Evolutionary conservation across 2,329 filamentous ascomycete species (phyloP), one percentile per base, ranked within the genome.

Genomic region (Sclerotinia subarctica): DNA sequence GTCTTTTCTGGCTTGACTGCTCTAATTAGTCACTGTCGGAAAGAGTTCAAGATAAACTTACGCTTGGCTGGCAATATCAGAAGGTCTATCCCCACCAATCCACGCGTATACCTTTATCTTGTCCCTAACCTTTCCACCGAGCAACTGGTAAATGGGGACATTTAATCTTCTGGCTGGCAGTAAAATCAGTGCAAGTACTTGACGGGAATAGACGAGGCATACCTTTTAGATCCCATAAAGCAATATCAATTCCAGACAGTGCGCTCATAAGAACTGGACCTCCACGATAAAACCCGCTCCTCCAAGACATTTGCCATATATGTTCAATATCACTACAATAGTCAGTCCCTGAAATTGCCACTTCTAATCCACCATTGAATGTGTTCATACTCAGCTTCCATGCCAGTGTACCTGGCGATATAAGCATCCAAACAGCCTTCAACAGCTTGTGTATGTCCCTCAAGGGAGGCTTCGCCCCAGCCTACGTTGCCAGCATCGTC

Each of bases 181-280:
- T 5, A 13, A 6, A 7, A 32, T 64, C n/a, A 56, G 44, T 42
- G 17, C 8, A 6, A 26, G n/a, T 8, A 21, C 32, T 51, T 19
- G 26, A 13, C 38, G 44, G 11, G 8, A 19, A 26, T 32, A 10
- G 21, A 29, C 24, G 38, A 38, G 11, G 38, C 15, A 26, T 79
- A 68, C 83, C 85, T 80, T 93, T 93, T 26, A 93, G 80, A 78
- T 93, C 90, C 90, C 90, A 94, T 0, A 93, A 80, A 0, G 90
- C 90, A 76, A 94, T 94, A 74, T 94, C 91, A 64, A 94, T 86
- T 2, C 91, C 91, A 0, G 90, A 86, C 21, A 94, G 79, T 0
- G 91, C 91, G 72, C 87, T 91, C 90, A 94, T 93, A 72, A 94
- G 89, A 13, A 94, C 90, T 0, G 91, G 89, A 0, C 91, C 91